Evolutionary conservation across 495 filamentous ascomycete genomes (phyloP), one percentile per base, ranked within the genome.

Genomic region (Penicillium canescens): DNA sequence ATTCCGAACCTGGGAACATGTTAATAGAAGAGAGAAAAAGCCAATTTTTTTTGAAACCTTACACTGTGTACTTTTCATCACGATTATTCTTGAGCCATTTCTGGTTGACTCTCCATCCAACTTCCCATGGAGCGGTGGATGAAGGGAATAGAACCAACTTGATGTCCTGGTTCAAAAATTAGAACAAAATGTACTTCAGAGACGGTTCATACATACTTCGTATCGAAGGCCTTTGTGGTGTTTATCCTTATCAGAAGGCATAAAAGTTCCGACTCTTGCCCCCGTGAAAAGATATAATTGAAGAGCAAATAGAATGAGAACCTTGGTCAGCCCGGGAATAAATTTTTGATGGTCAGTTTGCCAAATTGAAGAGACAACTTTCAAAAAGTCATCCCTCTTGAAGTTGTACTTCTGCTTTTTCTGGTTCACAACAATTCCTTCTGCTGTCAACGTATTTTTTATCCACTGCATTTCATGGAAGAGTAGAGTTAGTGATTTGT

Each of bases 371-470:
- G 23, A 33, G n/a, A 57, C 23, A 20, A 45, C 42, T 42, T 45
- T 57, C 41, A 35, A 28, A 43, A 41, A 52, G 38, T 52, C 24
- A 31, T 57, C 16, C 34, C 23, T 34, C 13, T 12, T 47, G 41
- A 52, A 52, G 42, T 52, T 47, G 14, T 42, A 51, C 18, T 57
- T 57, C 35, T 52, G 9, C 14, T 52, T 47, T 46, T 57, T 52
- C 10, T 42, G 35, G 34, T 52, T 20, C 36, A 47, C 21, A 23
- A 56, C 40, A 12, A 46, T 23, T 6, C 31, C 20, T n/a, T 56
- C 54, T 51, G 21, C 42, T 12, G 37, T 46, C 11, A 46, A 35
- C 2, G 42, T 36, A 12, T 36, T 36, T 36, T 36, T 46, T 16
- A 46, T 36, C 31, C 10, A 45, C 31, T 46, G 26, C 26, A 7